A percentile compares a stretch with the other conserved stretches of the same genome.
These are phyloP conservation scores for Ustilago tritici DNA, from an alignment of 1,284 basidiomycete genomes.

Conservation along the genomic window DNA sequence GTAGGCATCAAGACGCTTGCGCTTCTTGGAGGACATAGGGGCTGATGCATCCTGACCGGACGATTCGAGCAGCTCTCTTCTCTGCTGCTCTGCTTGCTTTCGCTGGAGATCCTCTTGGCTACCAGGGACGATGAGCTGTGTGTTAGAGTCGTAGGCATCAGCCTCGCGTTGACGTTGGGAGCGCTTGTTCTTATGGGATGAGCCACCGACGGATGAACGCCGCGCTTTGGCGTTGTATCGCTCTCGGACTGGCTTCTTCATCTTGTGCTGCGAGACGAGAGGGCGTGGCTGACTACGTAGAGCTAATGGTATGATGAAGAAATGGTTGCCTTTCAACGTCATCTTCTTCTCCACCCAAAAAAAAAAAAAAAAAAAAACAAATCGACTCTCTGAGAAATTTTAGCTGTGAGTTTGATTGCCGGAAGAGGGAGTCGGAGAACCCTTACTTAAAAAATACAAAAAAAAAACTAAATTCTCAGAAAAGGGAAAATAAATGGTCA, in stretches of 20 bases:
- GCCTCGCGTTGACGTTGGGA: conserved; percentile 45
- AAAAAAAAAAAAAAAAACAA: background rate
- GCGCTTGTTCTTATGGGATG: conserved; percentile 66
- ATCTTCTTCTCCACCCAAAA: conserved; percentile 1
- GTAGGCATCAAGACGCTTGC: conserved; percentile 69
- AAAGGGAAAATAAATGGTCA: background rate
- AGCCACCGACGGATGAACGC: conserved; percentile 62
- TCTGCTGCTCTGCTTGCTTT: conserved; percentile 51
- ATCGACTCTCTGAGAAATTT: background rate
- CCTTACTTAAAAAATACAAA: background rate
- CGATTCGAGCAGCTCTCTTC: conserved; percentile 44
- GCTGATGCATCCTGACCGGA: conserved; percentile 53
- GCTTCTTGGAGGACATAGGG: conserved; percentile 68
- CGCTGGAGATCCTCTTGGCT: conserved; percentile 42
- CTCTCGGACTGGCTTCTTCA: conserved; percentile 54
- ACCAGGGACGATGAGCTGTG: conserved; percentile 59
- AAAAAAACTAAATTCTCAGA: background rate
- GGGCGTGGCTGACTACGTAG: background rate
- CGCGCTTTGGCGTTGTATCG: conserved; percentile 68
- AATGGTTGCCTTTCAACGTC: background rate
- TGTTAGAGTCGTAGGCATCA: conserved; percentile 56
- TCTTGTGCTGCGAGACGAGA: conserved; percentile 4
- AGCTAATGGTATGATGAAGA: conserved; percentile 1
- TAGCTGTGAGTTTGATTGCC: background rate
- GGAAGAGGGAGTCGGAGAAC: conserved; percentile 4